Percentiles rank a stretch among this genome's conserved stretches.
These are phyloP conservation scores for Schizothecium vesticola DNA, from an alignment of 495 filamentous ascomycete species.

Conservation along the genomic window DNA sequence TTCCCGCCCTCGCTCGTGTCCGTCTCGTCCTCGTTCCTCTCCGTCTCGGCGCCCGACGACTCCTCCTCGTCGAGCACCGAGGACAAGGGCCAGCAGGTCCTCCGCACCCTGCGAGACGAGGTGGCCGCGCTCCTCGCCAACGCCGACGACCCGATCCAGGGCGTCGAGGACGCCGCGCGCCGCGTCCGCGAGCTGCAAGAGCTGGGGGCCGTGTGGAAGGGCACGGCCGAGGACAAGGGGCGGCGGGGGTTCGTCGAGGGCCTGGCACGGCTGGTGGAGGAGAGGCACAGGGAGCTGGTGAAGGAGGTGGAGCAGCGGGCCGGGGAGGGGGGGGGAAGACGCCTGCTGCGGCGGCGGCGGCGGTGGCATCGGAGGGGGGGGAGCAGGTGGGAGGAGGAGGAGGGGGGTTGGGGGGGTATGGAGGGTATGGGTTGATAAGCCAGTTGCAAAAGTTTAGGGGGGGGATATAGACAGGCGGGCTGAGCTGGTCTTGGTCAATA, in stretches of 20 bases:
- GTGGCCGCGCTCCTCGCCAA: constrained; percentile 60
- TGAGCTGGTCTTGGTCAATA: neutral
- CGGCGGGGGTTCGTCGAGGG: constrained; percentile 74
- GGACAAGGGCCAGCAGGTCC: constrained; percentile 70
- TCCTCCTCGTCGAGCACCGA: constrained; percentile 61
- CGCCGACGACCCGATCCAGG: constrained; percentile 42
- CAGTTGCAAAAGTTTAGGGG: constrained; percentile 74
- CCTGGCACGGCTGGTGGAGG: constrained; percentile 58
- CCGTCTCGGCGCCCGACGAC: constrained; percentile 71
- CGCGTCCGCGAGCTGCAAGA: constrained; percentile 69
- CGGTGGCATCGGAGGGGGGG: constrained; percentile 10
- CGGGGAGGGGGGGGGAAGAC: neutral
- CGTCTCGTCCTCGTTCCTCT: constrained; percentile 69
- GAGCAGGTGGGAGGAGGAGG: constrained; percentile 11
- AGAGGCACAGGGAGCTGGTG: constrained; percentile 51
- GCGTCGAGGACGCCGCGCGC: constrained; percentile 61
- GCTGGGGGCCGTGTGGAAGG: constrained; percentile 78
- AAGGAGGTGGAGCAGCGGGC: constrained; percentile 42
- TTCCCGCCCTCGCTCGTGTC: constrained; percentile 75
- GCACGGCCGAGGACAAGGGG: constrained; percentile 87
- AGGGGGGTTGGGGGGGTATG: constrained; percentile 28
- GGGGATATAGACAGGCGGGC: constrained; percentile 47
- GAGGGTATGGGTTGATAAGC: constrained; percentile 71
- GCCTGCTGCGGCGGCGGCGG: constrained; percentile 18
- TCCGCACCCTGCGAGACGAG: constrained; percentile 63